These are phyloP conservation scores for Scleroderma bovista DNA, from an alignment of 768 basidiomycete species.

Conservation along the genomic window DNA sequence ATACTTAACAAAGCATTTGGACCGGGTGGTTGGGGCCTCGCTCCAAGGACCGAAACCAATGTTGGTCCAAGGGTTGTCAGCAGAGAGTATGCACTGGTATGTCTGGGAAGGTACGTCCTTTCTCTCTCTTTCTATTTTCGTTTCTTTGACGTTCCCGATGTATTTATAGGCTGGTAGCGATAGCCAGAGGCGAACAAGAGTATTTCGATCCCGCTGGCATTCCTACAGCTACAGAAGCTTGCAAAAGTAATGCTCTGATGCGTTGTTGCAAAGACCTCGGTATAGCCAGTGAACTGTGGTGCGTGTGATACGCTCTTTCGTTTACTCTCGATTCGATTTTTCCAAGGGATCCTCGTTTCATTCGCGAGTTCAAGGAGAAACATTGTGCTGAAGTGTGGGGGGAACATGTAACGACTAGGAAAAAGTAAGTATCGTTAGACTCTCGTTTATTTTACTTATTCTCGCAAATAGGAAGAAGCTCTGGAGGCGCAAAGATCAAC, in stretches of 20 bases:
- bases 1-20: constrained; percentile 92
- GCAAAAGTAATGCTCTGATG: constrained; percentile 97
- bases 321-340: background rate
- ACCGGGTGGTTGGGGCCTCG: constrained; percentile 95
- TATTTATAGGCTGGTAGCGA: constrained; percentile 65
- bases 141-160: background rate
- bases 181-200: constrained; percentile 93
- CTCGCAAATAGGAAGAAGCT: constrained; percentile 67
- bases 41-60: constrained; percentile 88
- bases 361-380: constrained; percentile 85
- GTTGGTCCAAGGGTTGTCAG: constrained; percentile 85
- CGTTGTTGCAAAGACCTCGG: constrained; percentile 96
- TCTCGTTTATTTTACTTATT: constrained; percentile 2
- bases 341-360: constrained; percentile 89
- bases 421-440: constrained; percentile 59
- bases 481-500: constrained; percentile 84
- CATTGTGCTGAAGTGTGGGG: constrained; percentile 82
- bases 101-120: constrained; percentile 70
- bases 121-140: background rate
- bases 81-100: constrained; percentile 91
- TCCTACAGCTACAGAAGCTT: constrained; percentile 89
- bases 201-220: constrained; percentile 91
- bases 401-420: constrained; percentile 80
- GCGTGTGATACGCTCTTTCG: constrained; percentile 14
- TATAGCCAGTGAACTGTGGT: constrained; percentile 95